Conservation (phyloP, 768 basidiomycete species). For the Rubroboletus satanas region DNA sequence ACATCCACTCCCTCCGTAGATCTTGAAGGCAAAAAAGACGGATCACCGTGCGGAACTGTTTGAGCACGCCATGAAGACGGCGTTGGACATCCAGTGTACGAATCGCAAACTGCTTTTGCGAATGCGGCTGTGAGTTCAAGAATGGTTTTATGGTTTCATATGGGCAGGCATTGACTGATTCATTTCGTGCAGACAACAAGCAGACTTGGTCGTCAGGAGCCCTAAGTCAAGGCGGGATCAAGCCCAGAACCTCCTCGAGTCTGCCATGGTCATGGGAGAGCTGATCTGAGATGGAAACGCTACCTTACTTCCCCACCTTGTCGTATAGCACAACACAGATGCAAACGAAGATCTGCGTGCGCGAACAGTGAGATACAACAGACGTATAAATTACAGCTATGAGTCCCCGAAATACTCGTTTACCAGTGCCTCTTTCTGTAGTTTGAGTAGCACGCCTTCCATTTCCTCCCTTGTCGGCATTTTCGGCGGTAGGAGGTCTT, state of each 20-base stretch:
- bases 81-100: conserved; percentile 62
- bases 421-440: conserved; percentile 78
- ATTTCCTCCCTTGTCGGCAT: conserved; percentile 75
- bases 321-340: neutral
- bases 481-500: conserved; percentile 70
- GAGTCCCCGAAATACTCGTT: conserved; percentile 69
- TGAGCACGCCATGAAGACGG: conserved; percentile 68
- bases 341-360: neutral
- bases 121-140: conserved; percentile 67
- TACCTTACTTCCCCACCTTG: neutral
- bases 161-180: neutral
- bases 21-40: conserved; percentile 73
- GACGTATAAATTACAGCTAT: conserved; percentile 12
- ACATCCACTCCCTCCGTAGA: conserved; percentile 38
- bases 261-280: conserved; percentile 12
- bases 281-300: conserved; percentile 4
- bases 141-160: neutral
- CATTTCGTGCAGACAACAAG: conserved; percentile 60
- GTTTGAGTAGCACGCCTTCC: conserved; percentile 67
- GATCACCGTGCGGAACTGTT: conserved; percentile 79
- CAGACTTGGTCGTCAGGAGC: conserved; percentile 68
- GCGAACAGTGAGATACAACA: conserved; percentile 5
- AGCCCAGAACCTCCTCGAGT: conserved; percentile 12
- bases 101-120: conserved; percentile 79
- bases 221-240: conserved; percentile 44